Percentiles rank a stretch among this genome's conserved stretches.
These are phyloP conservation scores for Globisporangium okanoganense DNA, from an alignment of 352 stramenopile species.

Conservation along the genomic window DNA sequence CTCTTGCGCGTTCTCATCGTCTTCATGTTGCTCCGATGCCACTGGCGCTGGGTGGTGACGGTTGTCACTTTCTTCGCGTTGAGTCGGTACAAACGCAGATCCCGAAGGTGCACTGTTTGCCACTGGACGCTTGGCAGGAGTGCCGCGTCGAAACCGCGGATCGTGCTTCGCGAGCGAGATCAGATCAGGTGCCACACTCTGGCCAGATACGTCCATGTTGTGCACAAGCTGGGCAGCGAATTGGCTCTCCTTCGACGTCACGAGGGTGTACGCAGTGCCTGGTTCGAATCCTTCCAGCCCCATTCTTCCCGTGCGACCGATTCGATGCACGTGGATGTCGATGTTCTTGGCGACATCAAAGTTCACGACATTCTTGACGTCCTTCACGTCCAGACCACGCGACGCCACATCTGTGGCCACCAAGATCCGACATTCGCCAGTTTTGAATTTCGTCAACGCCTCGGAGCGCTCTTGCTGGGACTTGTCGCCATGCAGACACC, in stretches of 20 bases:
- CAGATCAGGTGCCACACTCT: conserved; percentile 50
- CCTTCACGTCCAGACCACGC: conserved; percentile 86
- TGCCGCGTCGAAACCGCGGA: conserved; percentile 43
- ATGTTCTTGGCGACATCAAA: conserved; percentile 92
- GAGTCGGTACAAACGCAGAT: neutral
- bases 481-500: conserved; percentile 81
- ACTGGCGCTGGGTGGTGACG: neutral
- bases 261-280: conserved; percentile 79
- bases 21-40: conserved; percentile 11
- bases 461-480: conserved; percentile 69
- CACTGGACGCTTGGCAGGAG: conserved; percentile 9
- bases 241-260: conserved; percentile 65
- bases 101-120: neutral
- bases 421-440: conserved; percentile 56
- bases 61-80: neutral
- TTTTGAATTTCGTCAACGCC: conserved; percentile 63
- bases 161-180: conserved; percentile 52
- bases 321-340: conserved; percentile 89
- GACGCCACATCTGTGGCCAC: conserved; percentile 88
- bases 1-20: conserved; percentile 48
- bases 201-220: conserved; percentile 80
- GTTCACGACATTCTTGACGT: conserved; percentile 89
- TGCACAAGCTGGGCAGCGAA: conserved; percentile 80
- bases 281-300: conserved; percentile 70
- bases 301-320: conserved; percentile 87